Percentiles rank a stretch among this genome's conserved stretches.
phyloP scores from a whole-genome alignment of 148 eudicot genomes.

The Selenicereus undatus region DNA sequence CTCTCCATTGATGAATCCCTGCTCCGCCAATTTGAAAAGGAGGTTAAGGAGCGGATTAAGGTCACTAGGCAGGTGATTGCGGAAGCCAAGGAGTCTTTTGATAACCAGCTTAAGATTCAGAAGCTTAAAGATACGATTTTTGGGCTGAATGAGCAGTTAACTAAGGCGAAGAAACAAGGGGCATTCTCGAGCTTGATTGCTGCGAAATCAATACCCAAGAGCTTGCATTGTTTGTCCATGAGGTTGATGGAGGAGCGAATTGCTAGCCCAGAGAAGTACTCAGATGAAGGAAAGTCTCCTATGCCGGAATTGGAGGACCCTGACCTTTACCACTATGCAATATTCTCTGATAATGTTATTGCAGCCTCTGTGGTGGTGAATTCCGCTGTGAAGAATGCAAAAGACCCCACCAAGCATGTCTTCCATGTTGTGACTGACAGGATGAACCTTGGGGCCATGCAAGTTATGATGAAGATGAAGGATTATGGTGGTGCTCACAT shows the following conservation, averaged over 20 bases:
- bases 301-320: constrained; percentile 83
- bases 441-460: constrained; percentile 98
- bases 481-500: constrained; percentile 86
- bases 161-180: constrained; percentile 91
- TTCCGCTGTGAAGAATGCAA: constrained; percentile 79
- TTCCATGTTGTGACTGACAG: constrained; percentile 96
- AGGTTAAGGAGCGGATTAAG: constrained; percentile 85
- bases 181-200: constrained; percentile 96
- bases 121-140: constrained; percentile 87
- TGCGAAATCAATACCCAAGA: constrained; percentile 90
- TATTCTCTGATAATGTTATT: constrained; percentile 83
- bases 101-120: constrained; percentile 90
- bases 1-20: constrained; percentile 54
- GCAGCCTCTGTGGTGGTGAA: constrained; percentile 95
- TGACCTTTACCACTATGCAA: constrained; percentile 79
- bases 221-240: constrained; percentile 84
- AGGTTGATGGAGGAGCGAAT: constrained; percentile 92
- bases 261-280: constrained; percentile 65
- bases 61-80: constrained; percentile 74
- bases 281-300: constrained; percentile 60
- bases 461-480: constrained; percentile 88
- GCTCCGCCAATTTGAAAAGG: constrained; percentile 76
- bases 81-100: constrained; percentile 88
- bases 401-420: constrained; percentile 85
- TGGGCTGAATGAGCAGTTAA: constrained; percentile 70